Evolutionary conservation across 192 early-diverging fungal species (phyloP).

Genomic region (Irineochytrium annulatum): DNA sequence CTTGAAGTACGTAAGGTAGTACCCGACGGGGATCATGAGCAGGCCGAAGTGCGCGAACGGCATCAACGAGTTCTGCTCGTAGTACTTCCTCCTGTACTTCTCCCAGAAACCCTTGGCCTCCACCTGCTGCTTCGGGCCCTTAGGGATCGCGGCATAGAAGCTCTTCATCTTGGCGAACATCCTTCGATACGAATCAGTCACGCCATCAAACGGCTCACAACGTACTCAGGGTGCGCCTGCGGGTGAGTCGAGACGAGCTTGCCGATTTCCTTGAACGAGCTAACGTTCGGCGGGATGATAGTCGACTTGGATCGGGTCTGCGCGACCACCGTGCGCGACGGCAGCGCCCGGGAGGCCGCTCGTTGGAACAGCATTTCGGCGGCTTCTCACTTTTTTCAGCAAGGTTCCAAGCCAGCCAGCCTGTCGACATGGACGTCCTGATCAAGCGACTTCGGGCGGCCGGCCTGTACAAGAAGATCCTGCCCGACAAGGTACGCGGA

Average conservation of each 20-base stretch:
- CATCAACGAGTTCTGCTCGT: constrained; percentile 41
- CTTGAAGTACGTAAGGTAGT: constrained; percentile 48
- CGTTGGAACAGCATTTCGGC: too few relatives aligned
- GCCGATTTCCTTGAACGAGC: constrained; percentile 48
- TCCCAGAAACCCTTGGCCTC: constrained; percentile 32
- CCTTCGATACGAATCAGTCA: too few relatives aligned
- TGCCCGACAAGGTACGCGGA: constrained; percentile 29
- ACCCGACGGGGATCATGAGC: constrained; percentile 43
- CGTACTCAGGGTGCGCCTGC: constrained; percentile 52
- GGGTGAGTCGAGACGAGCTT: constrained; percentile 40
- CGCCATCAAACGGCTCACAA: too few relatives aligned
- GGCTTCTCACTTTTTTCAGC: too few relatives aligned
- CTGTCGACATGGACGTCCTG: constrained; percentile 13
- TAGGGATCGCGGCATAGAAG: constrained; percentile 47
- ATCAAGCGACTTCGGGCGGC: constrained; percentile 33
- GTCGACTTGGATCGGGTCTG: constrained; percentile 39
- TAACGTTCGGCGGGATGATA: constrained; percentile 44
- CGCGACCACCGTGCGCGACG: too few relatives aligned
- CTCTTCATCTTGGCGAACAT: constrained; percentile 46
- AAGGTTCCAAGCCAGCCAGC: too few relatives aligned
- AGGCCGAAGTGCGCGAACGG: constrained; percentile 51
- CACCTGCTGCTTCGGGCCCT: constrained; percentile 34
- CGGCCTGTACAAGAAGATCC: constrained; percentile 32
- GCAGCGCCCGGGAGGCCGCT: too few relatives aligned
- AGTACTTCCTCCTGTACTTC: constrained; percentile 44